phyloP scores from a whole-genome alignment of 805 yeast genomes.

The Candida sakaeoensis region DNA sequence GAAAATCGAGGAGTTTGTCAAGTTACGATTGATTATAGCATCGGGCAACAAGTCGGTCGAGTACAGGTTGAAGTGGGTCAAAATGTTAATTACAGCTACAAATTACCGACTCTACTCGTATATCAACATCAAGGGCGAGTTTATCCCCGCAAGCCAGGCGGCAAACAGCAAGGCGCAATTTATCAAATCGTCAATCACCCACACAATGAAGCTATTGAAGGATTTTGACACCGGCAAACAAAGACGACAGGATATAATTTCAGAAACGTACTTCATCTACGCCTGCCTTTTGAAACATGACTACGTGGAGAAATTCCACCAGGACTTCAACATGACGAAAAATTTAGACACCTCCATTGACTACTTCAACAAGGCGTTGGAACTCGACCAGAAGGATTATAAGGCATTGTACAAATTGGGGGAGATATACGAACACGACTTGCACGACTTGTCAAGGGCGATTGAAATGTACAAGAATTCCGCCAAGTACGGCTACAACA shows the following conservation, averaged over 20 bases:
- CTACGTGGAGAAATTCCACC: constrained; percentile 26
- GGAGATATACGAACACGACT: constrained; percentile 35
- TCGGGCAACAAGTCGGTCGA: constrained; percentile 40
- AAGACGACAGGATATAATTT: constrained; percentile 14
- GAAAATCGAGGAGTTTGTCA: constrained; percentile 32
- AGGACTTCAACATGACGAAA: constrained; percentile 32
- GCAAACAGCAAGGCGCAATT: constrained; percentile 31
- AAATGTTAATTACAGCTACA: constrained; percentile 38
- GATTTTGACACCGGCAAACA: constrained; percentile 25
- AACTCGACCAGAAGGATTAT: constrained; percentile 27
- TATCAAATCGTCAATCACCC: constrained; percentile 36
- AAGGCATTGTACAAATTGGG: constrained; percentile 37
- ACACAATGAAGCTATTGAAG: constrained; percentile 31
- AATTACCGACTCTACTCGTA: constrained; percentile 37
- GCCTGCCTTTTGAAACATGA: constrained; percentile 38
- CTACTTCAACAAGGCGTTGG: constrained; percentile 30
- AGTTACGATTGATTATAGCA: constrained; percentile 33
- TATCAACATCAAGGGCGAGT: constrained; percentile 41
- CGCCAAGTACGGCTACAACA: constrained; percentile 41
- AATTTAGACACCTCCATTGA: constrained; percentile 25
- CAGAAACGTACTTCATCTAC: constrained; percentile 33
- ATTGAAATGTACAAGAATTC: constrained; percentile 31
- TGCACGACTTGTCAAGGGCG: constrained; percentile 28
- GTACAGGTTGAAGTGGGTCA: constrained; percentile 40
- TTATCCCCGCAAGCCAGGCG: constrained; percentile 26